Percentiles rank a stretch among this genome's conserved stretches.
Conservation (phyloP, 176 grass and related monocot genomes). For the Musa troglodytarum region DNA sequence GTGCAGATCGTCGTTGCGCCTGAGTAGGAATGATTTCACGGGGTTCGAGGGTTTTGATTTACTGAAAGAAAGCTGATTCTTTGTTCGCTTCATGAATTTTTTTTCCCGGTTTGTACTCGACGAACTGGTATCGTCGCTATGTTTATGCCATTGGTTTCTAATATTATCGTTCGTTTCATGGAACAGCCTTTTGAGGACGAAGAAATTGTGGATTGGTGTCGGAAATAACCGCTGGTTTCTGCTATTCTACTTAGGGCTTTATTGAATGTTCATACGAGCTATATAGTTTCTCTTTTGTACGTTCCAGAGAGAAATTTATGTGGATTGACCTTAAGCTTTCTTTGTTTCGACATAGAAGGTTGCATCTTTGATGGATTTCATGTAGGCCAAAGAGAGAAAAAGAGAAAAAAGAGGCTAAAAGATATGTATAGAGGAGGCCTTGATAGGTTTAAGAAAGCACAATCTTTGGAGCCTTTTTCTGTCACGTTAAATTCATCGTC, state of each 20-base stretch:
- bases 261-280: neutral
- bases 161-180: neutral
- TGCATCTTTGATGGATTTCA: neutral
- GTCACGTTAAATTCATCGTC: constrained; percentile 29
- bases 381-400: neutral
- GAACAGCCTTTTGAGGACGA: neutral
- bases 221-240: neutral
- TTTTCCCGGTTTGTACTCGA: neutral
- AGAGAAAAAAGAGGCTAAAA: neutral
- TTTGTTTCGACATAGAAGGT: neutral
- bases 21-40: no score
- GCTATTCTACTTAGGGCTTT: neutral
- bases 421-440: constrained; percentile 77
- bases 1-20: neutral
- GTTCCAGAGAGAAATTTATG: neutral
- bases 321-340: neutral
- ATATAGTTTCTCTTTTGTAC: neutral
- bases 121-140: neutral
- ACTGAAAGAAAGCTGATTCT: neutral
- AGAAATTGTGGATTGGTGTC: neutral
- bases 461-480: constrained; percentile 69
- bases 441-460: constrained; percentile 90
- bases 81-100: neutral
- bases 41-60: neutral
- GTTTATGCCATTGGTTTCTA: neutral